These are phyloP conservation scores for Orbilia ellipsospora DNA, from an alignment of 2,329 filamentous ascomycete species.

Conservation along the genomic window DNA sequence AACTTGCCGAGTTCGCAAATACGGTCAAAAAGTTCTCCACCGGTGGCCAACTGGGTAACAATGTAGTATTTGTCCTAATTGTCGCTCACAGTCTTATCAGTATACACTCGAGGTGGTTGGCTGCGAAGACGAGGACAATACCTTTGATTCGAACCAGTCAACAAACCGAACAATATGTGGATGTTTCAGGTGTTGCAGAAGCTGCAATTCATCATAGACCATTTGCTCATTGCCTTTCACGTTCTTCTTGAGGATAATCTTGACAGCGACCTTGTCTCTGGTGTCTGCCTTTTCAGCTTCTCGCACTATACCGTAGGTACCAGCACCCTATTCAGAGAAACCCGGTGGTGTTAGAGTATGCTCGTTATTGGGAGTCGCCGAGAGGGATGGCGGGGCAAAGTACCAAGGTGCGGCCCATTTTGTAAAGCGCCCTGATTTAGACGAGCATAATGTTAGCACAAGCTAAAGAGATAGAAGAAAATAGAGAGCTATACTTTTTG, in stretches of 20 bases:
- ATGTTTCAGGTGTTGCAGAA: constrained; percentile 90
- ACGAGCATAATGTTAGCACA: constrained; percentile 5
- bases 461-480: constrained; percentile 13
- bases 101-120: not conserved
- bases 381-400: constrained; percentile 1
- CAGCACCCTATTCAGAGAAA: constrained; percentile 71
- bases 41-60: constrained; percentile 93
- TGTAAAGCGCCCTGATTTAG: constrained; percentile 78
- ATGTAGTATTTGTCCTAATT: constrained; percentile 98
- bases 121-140: constrained; percentile 63
- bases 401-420: constrained; percentile 84
- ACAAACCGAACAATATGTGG: constrained; percentile 97
- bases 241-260: constrained; percentile 99
- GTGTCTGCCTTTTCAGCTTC: constrained; percentile 82
- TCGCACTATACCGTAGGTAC: constrained; percentile 97
- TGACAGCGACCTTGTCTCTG: constrained; percentile 86
- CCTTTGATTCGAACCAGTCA: constrained; percentile 98
- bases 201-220: constrained; percentile 96
- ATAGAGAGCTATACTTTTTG: constrained; percentile 77
- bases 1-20: constrained; percentile 99
- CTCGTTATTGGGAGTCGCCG: not conserved
- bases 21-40: constrained; percentile 95
- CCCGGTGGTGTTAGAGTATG: constrained; percentile 3
- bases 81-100: not conserved
- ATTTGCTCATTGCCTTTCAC: constrained; percentile 98